phyloP scores from a whole-genome alignment of 805 yeast genomes.

The Wickerhamiella galacta region DNA sequence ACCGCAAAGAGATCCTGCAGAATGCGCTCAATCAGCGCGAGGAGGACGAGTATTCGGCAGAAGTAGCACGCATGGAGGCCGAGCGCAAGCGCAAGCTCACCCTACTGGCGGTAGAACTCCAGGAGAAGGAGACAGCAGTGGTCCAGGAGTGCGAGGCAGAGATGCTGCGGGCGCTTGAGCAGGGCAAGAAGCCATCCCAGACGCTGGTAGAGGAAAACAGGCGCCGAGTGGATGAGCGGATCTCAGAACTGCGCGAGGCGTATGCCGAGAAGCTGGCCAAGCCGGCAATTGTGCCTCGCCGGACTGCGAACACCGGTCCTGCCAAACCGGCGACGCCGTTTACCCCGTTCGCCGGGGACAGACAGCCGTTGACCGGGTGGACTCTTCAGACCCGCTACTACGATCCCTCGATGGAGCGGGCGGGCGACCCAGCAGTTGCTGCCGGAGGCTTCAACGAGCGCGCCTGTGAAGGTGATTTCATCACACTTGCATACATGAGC shows the following conservation, averaged over 20 bases:
- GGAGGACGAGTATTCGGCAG: conserved; percentile 48
- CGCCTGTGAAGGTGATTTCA: conserved; percentile 52
- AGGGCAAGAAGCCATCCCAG: conserved; percentile 28
- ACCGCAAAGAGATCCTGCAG: conserved; percentile 57
- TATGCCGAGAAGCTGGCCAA: conserved; percentile 27
- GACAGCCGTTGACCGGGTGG: conserved; percentile 40
- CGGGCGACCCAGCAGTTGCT: conserved; percentile 39
- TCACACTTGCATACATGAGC: conserved; percentile 83
- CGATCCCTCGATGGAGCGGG: conserved; percentile 46
- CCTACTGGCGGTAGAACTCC: conserved; percentile 43
- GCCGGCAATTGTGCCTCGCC: conserved; percentile 13
- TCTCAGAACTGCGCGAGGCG: conserved; percentile 47
- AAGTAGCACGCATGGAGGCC: conserved; percentile 50
- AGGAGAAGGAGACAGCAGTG: conserved; percentile 34
- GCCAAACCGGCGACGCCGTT: conserved; percentile 37
- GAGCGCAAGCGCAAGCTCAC: conserved; percentile 38
- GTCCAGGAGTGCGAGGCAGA: conserved; percentile 34
- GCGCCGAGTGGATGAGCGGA: conserved; percentile 39
- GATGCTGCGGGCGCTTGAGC: conserved; percentile 35
- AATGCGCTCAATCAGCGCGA: conserved; percentile 59
- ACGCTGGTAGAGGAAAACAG: conserved; percentile 37
- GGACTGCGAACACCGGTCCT: conserved; percentile 6
- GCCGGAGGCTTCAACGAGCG: conserved; percentile 78
- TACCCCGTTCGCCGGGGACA: conserved; percentile 89
- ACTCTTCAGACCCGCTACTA: conserved; percentile 31